Base-by-base conservation (phyloP, 495 filamentous ascomycete genomes). In the Aspergillus biplanus region DNA sequence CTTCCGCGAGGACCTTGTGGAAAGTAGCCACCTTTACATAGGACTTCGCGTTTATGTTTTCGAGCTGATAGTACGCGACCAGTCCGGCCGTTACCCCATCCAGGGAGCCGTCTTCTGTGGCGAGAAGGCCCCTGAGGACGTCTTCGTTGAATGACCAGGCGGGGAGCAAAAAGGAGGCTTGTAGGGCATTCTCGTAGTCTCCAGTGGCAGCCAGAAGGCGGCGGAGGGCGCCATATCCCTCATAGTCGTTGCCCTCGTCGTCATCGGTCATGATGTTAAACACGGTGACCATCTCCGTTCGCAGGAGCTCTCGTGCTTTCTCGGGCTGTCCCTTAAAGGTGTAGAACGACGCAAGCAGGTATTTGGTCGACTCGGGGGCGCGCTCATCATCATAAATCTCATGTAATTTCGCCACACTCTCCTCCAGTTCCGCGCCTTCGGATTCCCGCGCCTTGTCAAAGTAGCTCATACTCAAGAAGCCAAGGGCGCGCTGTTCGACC, bases 221-320 rank as follows among this genome's bases (percentile, higher is more conserved):
- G 16, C 52, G 49, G 18, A 65, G 35, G 9, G 57, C 18, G 1
- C 6, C n/a, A 18, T 48, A 65, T 3, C 37, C 63, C 15, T 44
- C 27, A 13, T 16, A 33, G 52, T 65, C 63, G 42, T 65, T 65
- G n/a, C 16, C 46, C 7, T 6, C 9, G 42, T 60, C 58, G 52
- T 61, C 58, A 21, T 65, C 63, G 15, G 13, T 7, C n/a, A 65
- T 50, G 8, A 65, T 48, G 48, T 65, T 65, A 48, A 65, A 61
- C 3, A 52, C 58, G 8, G 34, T 53, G 1, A 65, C 63, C 13
- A 65, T 56, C 6, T 61, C 49, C 1, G 63, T 35, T 5, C 63
- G 63, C 7, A 61, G 50, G 7, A 65, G 8, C 3, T 65, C 44
- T 3, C 33, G 56, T 7, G 63, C 63, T 37, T 65, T 50, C 13